Percentiles rank a stretch among this genome's conserved stretches.
phyloP scores from a whole-genome alignment of 1,284 basidiomycete genomes.

The Trichosporon asahii region DNA sequence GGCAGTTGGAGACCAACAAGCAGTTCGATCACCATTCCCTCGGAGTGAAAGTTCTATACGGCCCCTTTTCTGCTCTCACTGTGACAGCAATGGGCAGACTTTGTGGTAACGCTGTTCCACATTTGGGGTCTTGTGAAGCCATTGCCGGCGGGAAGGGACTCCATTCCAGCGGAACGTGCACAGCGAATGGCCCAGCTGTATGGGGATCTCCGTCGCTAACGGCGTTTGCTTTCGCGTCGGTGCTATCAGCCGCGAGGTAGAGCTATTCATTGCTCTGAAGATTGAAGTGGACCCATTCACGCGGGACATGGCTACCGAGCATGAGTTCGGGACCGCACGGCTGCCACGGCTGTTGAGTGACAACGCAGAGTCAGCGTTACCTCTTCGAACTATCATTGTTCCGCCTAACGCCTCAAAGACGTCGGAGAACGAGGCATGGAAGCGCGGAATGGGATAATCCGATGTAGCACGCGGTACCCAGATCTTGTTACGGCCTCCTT shows the following conservation, averaged over 20 bases:
- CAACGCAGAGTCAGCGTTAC: too few relatives aligned
- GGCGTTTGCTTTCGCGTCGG: not conserved
- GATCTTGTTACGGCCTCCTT: not conserved
- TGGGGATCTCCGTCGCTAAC: not conserved
- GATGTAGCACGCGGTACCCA: not conserved
- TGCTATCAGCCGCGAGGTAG: not conserved
- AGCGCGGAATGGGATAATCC: not conserved
- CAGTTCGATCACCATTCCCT: too few relatives aligned
- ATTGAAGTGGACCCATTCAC: not conserved
- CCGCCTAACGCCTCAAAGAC: too few relatives aligned
- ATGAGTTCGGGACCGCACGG: not conserved
- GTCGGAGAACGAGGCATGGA: not conserved
- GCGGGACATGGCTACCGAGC: not conserved
- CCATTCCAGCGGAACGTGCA: not conserved
- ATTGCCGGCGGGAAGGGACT: not conserved
- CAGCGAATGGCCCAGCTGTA: too few relatives aligned
- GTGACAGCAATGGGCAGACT: too few relatives aligned
- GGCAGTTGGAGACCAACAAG: too few relatives aligned
- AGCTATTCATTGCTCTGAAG: not conserved
- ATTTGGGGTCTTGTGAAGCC: too few relatives aligned
- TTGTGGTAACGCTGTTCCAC: too few relatives aligned
- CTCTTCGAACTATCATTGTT: too few relatives aligned
- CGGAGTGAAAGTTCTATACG: too few relatives aligned
- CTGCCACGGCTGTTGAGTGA: not conserved
- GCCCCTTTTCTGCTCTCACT: too few relatives aligned